These are phyloP conservation scores for Vigna mungo DNA, from an alignment of 306 rosid species.

Conservation along the genomic window DNA sequence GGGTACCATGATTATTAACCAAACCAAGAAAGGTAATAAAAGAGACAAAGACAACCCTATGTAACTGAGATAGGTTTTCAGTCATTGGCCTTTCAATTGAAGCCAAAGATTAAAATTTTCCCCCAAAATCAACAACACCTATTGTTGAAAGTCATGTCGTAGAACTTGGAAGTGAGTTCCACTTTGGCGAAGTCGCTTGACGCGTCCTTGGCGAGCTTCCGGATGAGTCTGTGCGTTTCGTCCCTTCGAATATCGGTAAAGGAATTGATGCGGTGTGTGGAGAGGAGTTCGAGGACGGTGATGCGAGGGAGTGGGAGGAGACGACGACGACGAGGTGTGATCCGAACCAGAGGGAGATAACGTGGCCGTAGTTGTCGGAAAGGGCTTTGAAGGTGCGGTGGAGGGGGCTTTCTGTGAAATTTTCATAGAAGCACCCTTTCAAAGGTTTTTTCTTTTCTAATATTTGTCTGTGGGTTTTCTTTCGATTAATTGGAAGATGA, in stretches of 20 bases:
- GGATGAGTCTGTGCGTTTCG: too few relatives aligned
- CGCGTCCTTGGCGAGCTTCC: too few relatives aligned
- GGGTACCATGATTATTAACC: slow-evolving; percentile 37
- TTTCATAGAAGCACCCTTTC: too few relatives aligned
- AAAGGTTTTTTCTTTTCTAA: too few relatives aligned
- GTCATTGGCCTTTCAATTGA: slow-evolving; percentile 12
- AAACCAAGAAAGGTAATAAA: slow-evolving; percentile 27
- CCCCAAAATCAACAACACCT: slow-evolving; percentile 36
- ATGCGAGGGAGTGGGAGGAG: slow-evolving; percentile 53
- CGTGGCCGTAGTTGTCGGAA: slow-evolving; percentile 49
- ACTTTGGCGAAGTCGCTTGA: slow-evolving; percentile 37
- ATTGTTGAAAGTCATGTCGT: slow-evolving; percentile 56
- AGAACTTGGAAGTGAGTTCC: slow-evolving; percentile 41
- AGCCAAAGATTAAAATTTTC: slow-evolving; percentile 47
- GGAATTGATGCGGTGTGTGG: slow-evolving; percentile 39
- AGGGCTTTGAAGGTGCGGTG: slow-evolving; percentile 48
- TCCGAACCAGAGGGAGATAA: slow-evolving; percentile 48
- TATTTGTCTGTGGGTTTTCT: too few relatives aligned
- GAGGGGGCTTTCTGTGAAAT: slow-evolving; percentile 19
- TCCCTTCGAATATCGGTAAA: not conserved
- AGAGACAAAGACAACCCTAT: slow-evolving; percentile 10
- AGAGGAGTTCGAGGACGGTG: slow-evolving; percentile 55
- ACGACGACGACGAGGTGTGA: slow-evolving; percentile 51
- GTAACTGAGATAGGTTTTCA: slow-evolving; percentile 26
- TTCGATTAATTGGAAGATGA: too few relatives aligned